Evolutionary conservation across 306 rosid genomes (phyloP).

Genomic region (Gillenia trifoliata): DNA sequence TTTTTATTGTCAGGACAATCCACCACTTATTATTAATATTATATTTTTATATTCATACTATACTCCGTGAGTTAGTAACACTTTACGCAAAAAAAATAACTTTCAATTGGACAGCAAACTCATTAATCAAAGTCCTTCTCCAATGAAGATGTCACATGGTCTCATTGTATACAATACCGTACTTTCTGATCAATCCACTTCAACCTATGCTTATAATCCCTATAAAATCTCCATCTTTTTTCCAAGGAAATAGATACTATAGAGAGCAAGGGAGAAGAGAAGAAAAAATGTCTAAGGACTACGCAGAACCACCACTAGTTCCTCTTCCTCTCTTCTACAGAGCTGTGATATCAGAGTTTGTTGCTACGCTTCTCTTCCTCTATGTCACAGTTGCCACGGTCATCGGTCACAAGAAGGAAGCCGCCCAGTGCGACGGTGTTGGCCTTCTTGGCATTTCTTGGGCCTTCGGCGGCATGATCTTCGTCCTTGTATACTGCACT

Average conservation of each 20-base stretch:
- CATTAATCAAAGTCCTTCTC: too few species aligned
- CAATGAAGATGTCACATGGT: too few species aligned
- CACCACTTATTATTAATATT: too few species aligned
- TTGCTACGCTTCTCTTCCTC: constrained; percentile 15
- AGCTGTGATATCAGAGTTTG: constrained; percentile 15
- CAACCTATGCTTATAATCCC: too few species aligned
- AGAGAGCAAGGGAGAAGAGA: background rate
- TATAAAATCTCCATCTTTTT: too few species aligned
- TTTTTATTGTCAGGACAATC: too few species aligned
- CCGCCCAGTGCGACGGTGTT: background rate
- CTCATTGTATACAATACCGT: too few species aligned
- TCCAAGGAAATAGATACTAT: background rate
- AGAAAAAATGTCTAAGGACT: constrained; percentile 5
- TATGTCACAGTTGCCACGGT: constrained; percentile 13
- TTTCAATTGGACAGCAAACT: too few species aligned
- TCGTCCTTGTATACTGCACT: constrained; percentile 16
- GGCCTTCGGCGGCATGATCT: constrained; percentile 25
- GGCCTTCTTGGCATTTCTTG: constrained; percentile 10
- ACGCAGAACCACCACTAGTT: constrained; percentile 5
- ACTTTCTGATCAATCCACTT: too few species aligned
- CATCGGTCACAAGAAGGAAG: constrained; percentile 2
- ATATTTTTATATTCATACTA: too few species aligned
- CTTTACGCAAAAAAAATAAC: too few species aligned
- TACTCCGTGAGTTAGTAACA: too few species aligned
- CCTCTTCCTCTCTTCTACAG: constrained; percentile 15